Base-by-base conservation (phyloP, 805 yeast genomes). In the Torulaspora maleeae region DNA sequence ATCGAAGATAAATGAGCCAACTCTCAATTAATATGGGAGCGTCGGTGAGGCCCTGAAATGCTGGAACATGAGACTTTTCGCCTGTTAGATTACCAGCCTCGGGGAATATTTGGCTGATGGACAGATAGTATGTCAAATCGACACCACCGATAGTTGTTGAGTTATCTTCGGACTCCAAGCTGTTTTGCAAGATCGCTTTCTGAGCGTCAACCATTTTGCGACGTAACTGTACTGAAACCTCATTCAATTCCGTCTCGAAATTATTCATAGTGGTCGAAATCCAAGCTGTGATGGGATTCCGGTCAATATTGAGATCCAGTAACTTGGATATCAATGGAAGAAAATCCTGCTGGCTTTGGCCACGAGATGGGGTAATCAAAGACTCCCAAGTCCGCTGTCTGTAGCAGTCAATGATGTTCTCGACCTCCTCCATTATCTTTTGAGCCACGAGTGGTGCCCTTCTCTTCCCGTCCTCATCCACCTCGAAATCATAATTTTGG, bases 241-340 rank as follows among this genome's bases (percentile, higher is more conserved):
- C 71, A 17, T 66, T 64, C 25, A 79, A 63, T 41, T 67, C 64
- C 2, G 56, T 51, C 6, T 64, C 60, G 47, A 79, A 69, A 15
- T 59, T 60, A 19, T 68, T 66, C 37, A 73, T 71, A 54, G 76
- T 82, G 15, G 75, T 64, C 34, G 73, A 67, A 24, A 84, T 72
- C 80, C 88, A 84, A 43, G 75, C 78, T 17, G 72, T 59, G 5
- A 83, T 76, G 4, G 91, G 91, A 58, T 79, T 82, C 45, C 78
- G 81, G 37, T 70, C 74, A 2, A 76, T 73, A n/a, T 81, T 83
- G 27, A 85, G 66, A 49, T 83, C 86, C 36, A 81, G 61, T 27
- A 84, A 66, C 51, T 75, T 77, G n/a, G 74, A 70, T 19, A 83
- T 74, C 10, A 73, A 57, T 9, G 70, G 67, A 16, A 75, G 54